Percentiles rank a stretch among this genome's conserved stretches.
Conservation (phyloP, 1,139 yeast species). For the Nakaseomyces sp. region DNA sequence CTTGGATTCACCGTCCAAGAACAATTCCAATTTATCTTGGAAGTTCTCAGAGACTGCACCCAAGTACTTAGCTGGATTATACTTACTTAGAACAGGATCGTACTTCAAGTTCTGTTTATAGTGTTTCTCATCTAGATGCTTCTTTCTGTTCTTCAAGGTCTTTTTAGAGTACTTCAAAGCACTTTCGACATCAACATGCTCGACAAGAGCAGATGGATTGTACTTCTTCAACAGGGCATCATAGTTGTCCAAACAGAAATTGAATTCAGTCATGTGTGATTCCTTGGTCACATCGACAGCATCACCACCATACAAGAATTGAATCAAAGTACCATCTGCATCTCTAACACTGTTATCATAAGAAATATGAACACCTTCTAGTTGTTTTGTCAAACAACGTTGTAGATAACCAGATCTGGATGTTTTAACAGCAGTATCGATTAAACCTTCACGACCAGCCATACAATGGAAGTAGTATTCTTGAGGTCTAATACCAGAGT, state of each 20-base stretch:
- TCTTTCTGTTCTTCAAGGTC: constrained; percentile 64
- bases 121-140: constrained; percentile 55
- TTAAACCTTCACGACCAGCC: constrained; percentile 99
- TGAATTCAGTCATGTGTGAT: constrained; percentile 87
- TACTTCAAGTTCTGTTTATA: constrained; percentile 56
- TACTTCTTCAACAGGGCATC: constrained; percentile 79
- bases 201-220: constrained; percentile 70
- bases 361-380: constrained; percentile 91
- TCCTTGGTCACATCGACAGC: constrained; percentile 90
- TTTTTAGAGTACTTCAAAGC: constrained; percentile 79
- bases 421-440: constrained; percentile 98
- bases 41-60: constrained; percentile 92
- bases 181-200: constrained; percentile 69
- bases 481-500: constrained; percentile 97
- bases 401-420: constrained; percentile 98
- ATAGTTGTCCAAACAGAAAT: constrained; percentile 87
- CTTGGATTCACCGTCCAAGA: constrained; percentile 46
- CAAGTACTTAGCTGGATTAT: constrained; percentile 78
- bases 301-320: constrained; percentile 97
- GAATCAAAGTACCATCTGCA: constrained; percentile 87
- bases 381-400: constrained; percentile 95
- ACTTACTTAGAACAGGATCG: constrained; percentile 83
- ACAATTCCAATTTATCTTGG: constrained; percentile 68
- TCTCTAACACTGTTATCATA: constrained; percentile 96
- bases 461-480: constrained; percentile 99